A percentile compares a stretch with the other conserved stretches of the same genome.
Conservation (phyloP, 192 early-diverging fungal species). For the Coemansia sp. region DNA sequence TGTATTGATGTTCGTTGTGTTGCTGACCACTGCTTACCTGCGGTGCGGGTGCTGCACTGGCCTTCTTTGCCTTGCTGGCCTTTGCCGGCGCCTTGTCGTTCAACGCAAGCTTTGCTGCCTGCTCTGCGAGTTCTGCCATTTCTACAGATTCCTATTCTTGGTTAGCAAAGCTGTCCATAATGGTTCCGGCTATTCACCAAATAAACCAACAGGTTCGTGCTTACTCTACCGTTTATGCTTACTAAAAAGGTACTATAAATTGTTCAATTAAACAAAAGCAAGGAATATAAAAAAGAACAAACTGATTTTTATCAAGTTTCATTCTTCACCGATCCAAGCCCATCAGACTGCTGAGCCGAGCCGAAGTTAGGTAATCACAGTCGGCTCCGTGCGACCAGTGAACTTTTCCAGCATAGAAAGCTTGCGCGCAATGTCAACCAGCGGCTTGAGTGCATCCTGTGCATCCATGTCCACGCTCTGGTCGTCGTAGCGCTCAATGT, state of each 20-base stretch:
- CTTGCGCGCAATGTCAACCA: constrained; percentile 81
- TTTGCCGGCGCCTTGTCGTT: constrained; percentile 25
- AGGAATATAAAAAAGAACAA: too few relatives aligned
- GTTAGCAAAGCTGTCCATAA: too few relatives aligned
- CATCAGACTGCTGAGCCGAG: not conserved
- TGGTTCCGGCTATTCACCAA: too few relatives aligned
- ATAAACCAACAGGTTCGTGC: too few relatives aligned
- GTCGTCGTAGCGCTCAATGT: constrained; percentile 81
- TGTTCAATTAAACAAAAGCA: too few relatives aligned
- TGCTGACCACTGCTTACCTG: constrained; percentile 16
- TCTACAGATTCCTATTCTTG: not conserved
- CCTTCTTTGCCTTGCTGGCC: constrained; percentile 32
- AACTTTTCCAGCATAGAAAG: constrained; percentile 74
- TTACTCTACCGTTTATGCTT: too few relatives aligned
- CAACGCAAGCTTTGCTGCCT: constrained; percentile 33
- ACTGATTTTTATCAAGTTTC: not conserved
- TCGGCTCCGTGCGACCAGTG: constrained; percentile 87
- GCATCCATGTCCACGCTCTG: constrained; percentile 66
- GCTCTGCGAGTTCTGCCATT: constrained; percentile 41
- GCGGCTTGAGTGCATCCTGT: constrained; percentile 81
- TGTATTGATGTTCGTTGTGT: too few relatives aligned
- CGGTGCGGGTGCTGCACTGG: constrained; percentile 12
- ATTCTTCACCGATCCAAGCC: not conserved
- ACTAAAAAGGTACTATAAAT: too few relatives aligned
- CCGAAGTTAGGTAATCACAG: constrained; percentile 71